Conservation (phyloP, 2,329 filamentous ascomycete species). For the Ascochyta pisi region DNA sequence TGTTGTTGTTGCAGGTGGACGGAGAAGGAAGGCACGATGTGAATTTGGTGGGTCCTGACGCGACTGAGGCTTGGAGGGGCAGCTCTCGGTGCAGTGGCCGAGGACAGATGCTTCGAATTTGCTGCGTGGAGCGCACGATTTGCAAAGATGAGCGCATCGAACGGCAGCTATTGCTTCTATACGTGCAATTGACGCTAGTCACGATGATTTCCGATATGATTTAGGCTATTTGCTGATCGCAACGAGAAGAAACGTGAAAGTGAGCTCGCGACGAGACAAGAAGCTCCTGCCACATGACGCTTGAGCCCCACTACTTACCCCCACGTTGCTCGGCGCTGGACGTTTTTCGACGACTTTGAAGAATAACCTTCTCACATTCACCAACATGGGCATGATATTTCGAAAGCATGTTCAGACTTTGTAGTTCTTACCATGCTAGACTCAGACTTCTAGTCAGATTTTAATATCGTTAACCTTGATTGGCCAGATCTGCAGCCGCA, state of each 20-base stretch:
- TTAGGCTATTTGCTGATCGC: slow-evolving; percentile 14
- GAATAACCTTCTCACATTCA: neutral
- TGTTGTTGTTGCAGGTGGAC: neutral
- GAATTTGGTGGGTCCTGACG: slow-evolving; percentile 1
- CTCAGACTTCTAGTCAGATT: neutral
- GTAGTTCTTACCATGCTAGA: too few relatives aligned
- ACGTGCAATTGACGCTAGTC: slow-evolving; percentile 5
- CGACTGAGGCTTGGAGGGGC: slow-evolving; percentile 21
- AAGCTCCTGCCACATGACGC: slow-evolving; percentile 11
- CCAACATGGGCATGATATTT: neutral
- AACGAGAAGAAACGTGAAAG: slow-evolving; percentile 8
- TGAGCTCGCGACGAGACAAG: slow-evolving; percentile 9
- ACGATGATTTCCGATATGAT: neutral
- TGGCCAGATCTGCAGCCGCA: neutral
- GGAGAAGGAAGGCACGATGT: slow-evolving; percentile 3
- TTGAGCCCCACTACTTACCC: slow-evolving; percentile 2
- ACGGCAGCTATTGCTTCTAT: neutral
- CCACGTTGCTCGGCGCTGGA: slow-evolving; percentile 4
- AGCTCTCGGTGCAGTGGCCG: slow-evolving; percentile 25
- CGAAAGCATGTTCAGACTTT: too few relatives aligned
- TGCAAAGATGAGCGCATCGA: slow-evolving; percentile 9
- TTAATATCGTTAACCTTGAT: neutral
- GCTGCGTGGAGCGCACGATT: slow-evolving; percentile 22
- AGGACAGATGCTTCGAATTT: slow-evolving; percentile 39
- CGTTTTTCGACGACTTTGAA: neutral